Percentiles rank a stretch among this genome's conserved stretches.
phyloP scores from a whole-genome alignment of 208 protist species.

The Crithidia expoeki region DNA sequence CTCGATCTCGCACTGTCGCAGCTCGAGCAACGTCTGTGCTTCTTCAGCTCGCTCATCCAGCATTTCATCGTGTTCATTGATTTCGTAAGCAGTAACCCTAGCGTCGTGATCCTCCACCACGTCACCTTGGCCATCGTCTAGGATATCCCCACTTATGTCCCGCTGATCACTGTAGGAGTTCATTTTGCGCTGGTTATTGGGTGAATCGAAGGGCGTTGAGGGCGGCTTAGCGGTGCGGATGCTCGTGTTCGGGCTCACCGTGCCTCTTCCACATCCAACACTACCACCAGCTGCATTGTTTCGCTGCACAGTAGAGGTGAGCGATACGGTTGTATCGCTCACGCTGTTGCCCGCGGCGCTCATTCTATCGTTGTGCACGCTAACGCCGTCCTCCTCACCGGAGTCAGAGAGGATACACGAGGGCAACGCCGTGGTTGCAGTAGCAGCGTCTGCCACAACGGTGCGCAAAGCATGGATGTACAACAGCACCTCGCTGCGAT shows the following conservation, averaged over 20 bases:
- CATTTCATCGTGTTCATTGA: neutral
- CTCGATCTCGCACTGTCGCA: slow-evolving; percentile 38
- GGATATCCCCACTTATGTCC: neutral
- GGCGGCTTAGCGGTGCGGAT: slow-evolving; percentile 5
- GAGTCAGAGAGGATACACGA: slow-evolving; percentile 21
- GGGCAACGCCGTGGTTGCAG: slow-evolving; percentile 14
- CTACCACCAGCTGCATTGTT: neutral
- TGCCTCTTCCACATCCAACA: neutral
- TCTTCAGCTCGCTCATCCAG: slow-evolving; percentile 11
- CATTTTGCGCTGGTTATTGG: neutral
- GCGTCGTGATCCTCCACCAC: neutral
- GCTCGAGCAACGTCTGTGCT: slow-evolving; percentile 21
- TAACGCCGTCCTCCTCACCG: slow-evolving; percentile 8
- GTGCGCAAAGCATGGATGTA: slow-evolving; percentile 42
- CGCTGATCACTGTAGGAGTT: neutral
- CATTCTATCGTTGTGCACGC: neutral
- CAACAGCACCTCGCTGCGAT: slow-evolving; percentile 30
- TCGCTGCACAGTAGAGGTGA: neutral
- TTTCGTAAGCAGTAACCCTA: neutral
- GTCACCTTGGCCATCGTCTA: neutral
- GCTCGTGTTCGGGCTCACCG: slow-evolving; percentile 3
- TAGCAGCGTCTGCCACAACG: slow-evolving; percentile 14
- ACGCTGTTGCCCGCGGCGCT: neutral
- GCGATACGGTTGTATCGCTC: neutral
- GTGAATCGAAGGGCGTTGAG: neutral